These are phyloP conservation scores for Umbelopsis sp. DNA, from an alignment of 192 early-diverging fungal genomes.

Conservation along the genomic window DNA sequence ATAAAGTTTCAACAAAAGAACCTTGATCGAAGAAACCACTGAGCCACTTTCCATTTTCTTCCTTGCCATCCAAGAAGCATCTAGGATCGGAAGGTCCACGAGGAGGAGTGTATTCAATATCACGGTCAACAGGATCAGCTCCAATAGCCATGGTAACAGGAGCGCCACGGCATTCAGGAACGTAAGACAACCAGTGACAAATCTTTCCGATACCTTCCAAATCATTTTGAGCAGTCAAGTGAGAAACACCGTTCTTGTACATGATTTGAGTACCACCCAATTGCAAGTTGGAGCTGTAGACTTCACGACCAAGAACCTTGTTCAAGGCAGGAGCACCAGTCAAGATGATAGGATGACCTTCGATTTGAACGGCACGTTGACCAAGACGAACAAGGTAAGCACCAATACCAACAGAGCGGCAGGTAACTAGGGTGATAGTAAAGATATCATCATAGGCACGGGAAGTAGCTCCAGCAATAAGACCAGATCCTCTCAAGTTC, in stretches of 20 bases:
- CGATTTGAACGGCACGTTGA: constrained; percentile 95
- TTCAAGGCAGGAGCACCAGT: constrained; percentile 96
- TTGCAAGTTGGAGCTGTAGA: constrained; percentile 98
- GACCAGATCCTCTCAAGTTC: constrained; percentile 93
- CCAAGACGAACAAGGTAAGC: constrained; percentile 98
- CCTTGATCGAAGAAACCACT: constrained; percentile 96
- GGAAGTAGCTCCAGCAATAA: constrained; percentile 97
- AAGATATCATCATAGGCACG: constrained; percentile 98
- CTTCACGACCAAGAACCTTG: constrained; percentile 97
- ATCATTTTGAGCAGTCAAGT: constrained; percentile 95
- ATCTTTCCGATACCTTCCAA: constrained; percentile 92
- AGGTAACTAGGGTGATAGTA: constrained; percentile 94
- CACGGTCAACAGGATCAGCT: constrained; percentile 79
- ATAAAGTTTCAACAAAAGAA: constrained; percentile 95
- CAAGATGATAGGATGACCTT: constrained; percentile 97
- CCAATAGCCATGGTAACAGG: constrained; percentile 65
- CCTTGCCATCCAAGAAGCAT: constrained; percentile 81
- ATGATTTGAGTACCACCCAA: constrained; percentile 99
- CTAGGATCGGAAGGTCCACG: constrained; percentile 90
- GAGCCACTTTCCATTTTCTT: constrained; percentile 70
- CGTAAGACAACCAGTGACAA: constrained; percentile 90
- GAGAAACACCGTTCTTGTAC: constrained; percentile 98
- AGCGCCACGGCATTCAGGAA: constrained; percentile 75
- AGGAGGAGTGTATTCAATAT: constrained; percentile 82
- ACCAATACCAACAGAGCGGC: constrained; percentile 98